phyloP scores from a whole-genome alignment of 2,329 filamentous ascomycete species.

The Colletotrichum cereale region DNA sequence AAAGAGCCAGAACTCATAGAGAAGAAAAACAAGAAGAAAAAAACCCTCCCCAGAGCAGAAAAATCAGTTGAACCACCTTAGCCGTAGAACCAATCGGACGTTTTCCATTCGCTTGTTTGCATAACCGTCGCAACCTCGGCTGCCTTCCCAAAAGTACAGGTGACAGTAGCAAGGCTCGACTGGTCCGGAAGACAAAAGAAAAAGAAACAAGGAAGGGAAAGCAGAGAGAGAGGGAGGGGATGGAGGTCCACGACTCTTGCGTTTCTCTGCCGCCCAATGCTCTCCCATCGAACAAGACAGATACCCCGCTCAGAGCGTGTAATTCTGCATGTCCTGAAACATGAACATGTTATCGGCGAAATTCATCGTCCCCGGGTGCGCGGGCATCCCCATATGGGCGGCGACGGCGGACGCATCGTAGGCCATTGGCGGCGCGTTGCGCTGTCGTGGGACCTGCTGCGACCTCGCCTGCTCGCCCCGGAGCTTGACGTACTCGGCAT shows the following conservation, averaged over 20 bases:
- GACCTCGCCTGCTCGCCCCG: conserved; percentile 36
- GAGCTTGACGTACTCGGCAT: conserved; percentile 58
- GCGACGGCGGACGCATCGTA: conserved; percentile 25
- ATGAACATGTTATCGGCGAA: conserved; percentile 48
- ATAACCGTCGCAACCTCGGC: conserved; percentile 7
- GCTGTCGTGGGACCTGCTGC: conserved; percentile 32
- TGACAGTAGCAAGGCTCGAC: conserved; percentile 4
- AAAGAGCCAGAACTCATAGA: background rate
- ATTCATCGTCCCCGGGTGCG: conserved; percentile 42
- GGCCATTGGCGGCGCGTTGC: conserved; percentile 32
- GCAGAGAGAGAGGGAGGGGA: background rate
- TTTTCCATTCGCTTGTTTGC: conserved; percentile 26
- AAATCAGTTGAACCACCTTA: conserved; percentile 30
- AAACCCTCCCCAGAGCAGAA: background rate
- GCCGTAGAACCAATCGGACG: conserved; percentile 22
- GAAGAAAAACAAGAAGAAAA: background rate
- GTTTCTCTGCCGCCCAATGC: conserved; percentile 14
- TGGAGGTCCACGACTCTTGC: conserved; percentile 19
- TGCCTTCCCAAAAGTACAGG: conserved; percentile 10
- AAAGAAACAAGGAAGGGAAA: background rate
- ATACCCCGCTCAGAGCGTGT: conserved; percentile 39
- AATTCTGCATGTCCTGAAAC: conserved; percentile 46
- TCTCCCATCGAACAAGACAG: conserved; percentile 4
- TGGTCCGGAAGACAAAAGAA: background rate
- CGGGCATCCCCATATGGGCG: conserved; percentile 37